These are phyloP conservation scores for Striga asiatica DNA, from an alignment of 257 asterid genomes.

Conservation along the genomic window DNA sequence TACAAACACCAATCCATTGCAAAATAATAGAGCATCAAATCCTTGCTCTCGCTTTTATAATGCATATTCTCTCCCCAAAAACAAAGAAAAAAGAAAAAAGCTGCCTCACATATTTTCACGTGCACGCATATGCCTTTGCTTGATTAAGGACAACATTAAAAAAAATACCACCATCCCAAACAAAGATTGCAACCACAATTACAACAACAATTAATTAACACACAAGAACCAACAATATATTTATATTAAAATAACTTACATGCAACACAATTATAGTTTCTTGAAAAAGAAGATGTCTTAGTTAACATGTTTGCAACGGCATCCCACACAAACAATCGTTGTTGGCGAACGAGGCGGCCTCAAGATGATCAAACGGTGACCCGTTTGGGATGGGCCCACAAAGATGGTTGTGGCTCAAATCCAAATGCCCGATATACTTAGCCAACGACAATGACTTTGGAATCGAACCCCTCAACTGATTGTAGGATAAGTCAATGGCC, in stretches of 20 bases:
- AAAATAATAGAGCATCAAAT: constrained; percentile 18
- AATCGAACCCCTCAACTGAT: constrained; percentile 51
- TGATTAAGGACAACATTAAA: background rate
- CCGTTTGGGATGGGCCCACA: constrained; percentile 88
- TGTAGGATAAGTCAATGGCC: constrained; percentile 61
- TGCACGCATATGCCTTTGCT: constrained; percentile 14
- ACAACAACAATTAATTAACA: constrained; percentile 8
- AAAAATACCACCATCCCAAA: too few relatives aligned
- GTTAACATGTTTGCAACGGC: constrained; percentile 48
- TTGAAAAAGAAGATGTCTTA: background rate
- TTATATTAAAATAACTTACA: constrained; percentile 9
- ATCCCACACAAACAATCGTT: constrained; percentile 88
- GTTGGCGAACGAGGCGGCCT: constrained; percentile 66
- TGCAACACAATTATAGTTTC: background rate
- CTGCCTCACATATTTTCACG: constrained; percentile 20
- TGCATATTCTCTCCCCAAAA: background rate
- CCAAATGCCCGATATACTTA: constrained; percentile 78
- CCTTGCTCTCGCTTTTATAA: constrained; percentile 5
- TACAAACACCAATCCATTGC: background rate
- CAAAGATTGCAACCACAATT: constrained; percentile 4
- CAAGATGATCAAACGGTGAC: constrained; percentile 80
- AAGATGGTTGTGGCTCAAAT: constrained; percentile 73
- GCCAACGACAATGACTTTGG: constrained; percentile 56
- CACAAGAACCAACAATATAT: constrained; percentile 2
- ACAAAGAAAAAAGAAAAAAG: too few relatives aligned